Conservation (phyloP, 225 moss, liverwort and hornwort species). For the Marchantia polymorpha region DNA sequence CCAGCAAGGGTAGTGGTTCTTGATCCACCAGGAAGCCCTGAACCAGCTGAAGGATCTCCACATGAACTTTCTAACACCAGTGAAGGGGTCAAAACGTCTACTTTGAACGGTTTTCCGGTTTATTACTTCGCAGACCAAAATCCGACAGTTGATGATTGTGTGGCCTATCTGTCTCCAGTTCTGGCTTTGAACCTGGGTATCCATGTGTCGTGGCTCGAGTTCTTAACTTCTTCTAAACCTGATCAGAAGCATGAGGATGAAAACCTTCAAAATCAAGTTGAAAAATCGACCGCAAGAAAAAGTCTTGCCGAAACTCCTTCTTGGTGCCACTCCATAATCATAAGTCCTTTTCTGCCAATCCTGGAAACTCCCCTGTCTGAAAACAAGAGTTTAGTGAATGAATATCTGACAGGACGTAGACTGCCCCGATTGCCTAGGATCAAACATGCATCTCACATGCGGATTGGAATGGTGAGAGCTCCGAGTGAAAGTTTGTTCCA, state of each 20-base stretch:
- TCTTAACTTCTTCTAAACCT: constrained; percentile 25
- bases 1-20: constrained; percentile 43
- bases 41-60: neutral
- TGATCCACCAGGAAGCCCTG: constrained; percentile 32
- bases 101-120: constrained; percentile 26
- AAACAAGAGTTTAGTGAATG: neutral
- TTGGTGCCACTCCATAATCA: constrained; percentile 23
- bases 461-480: constrained; percentile 38
- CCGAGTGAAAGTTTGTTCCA: constrained; percentile 27
- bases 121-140: constrained; percentile 19
- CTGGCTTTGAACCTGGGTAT: constrained; percentile 45
- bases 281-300: neutral
- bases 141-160: constrained; percentile 22
- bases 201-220: constrained; percentile 45
- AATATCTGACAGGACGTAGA: neutral
- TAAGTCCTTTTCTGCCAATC: constrained; percentile 32
- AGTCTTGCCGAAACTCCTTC: neutral
- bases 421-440: neutral
- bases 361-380: constrained; percentile 22
- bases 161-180: constrained; percentile 44
- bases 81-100: neutral
- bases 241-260: neutral
- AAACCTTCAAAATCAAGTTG: neutral
- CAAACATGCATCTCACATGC: constrained; percentile 43
- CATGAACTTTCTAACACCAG: neutral